Conservation (phyloP, 345 rosid genomes). For the Ceriops decandra region DNA sequence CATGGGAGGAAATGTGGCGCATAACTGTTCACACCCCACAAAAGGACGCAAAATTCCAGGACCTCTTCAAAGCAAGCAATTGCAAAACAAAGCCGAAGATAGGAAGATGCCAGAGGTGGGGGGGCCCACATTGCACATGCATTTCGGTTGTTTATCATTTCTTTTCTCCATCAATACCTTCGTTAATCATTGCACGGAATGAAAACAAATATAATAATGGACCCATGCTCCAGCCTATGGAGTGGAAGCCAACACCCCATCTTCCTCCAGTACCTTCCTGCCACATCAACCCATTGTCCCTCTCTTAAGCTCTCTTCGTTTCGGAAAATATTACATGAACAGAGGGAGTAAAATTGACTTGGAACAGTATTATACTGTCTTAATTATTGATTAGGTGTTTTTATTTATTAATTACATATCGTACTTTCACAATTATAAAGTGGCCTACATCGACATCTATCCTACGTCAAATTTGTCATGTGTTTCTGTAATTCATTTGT, state of each 20-base stretch:
- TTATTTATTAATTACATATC: too few species aligned
- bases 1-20: constrained; percentile 35
- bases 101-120: constrained; percentile 28
- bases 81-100: constrained; percentile 26
- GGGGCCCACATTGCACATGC: constrained; percentile 49
- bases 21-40: constrained; percentile 29
- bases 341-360: too few species aligned
- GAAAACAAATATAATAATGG: constrained; percentile 21
- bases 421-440: too few species aligned
- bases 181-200: constrained; percentile 46
- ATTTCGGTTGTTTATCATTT: constrained; percentile 24
- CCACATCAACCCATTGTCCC: constrained; percentile 19
- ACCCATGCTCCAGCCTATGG: constrained; percentile 19
- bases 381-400: too few species aligned
- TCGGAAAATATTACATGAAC: too few species aligned
- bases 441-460: too few species aligned
- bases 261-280: constrained; percentile 10
- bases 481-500: too few species aligned
- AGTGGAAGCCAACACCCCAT: constrained; percentile 40
- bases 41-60: constrained; percentile 29
- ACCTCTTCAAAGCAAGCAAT: constrained; percentile 26
- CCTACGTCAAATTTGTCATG: background rate
- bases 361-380: too few species aligned
- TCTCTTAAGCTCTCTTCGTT: background rate
- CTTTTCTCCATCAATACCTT: constrained; percentile 30